A percentile compares a stretch with the other conserved stretches of the same genome.
Conservation (phyloP, 495 filamentous ascomycete species). For the Friedmanniomyces simplex region DNA sequence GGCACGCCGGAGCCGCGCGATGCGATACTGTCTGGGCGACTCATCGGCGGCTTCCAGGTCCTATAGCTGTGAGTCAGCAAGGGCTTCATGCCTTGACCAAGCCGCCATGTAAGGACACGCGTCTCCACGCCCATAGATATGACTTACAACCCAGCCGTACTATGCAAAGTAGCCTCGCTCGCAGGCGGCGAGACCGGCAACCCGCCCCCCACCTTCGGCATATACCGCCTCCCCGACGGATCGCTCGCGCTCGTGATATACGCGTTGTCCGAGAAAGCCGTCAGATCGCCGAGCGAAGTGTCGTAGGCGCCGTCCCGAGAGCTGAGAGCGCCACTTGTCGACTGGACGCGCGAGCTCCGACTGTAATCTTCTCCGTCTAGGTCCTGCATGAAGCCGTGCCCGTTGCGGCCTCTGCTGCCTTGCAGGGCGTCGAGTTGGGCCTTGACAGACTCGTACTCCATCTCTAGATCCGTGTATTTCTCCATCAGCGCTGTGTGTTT, state of each 20-base stretch:
- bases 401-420: conserved; percentile 14
- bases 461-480: conserved; percentile 29
- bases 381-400: not conserved
- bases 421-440: conserved; percentile 13
- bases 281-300: not conserved
- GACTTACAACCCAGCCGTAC: not conserved
- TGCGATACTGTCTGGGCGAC: conserved; percentile 3
- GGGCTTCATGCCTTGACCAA: no score
- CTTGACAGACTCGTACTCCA: conserved; percentile 20
- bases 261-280: conserved; percentile 3
- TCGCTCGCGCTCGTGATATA: conserved; percentile 4
- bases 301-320: not conserved
- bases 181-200: conserved; percentile 2
- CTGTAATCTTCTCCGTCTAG: conserved; percentile 14
- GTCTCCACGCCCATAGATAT: no score
- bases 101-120: no score
- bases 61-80: not conserved
- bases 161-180: conserved; percentile 4
- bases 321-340: conserved; percentile 3
- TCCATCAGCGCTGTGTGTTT: conserved; percentile 33
- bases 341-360: not conserved
- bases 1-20: not conserved
- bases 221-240: not conserved
- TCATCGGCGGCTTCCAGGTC: not conserved
- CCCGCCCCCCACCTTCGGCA: not conserved